Evolutionary conservation across 257 asterid species (phyloP), one percentile per base, ranked within the genome.

Genomic region (Capsicum pubescens): DNA sequence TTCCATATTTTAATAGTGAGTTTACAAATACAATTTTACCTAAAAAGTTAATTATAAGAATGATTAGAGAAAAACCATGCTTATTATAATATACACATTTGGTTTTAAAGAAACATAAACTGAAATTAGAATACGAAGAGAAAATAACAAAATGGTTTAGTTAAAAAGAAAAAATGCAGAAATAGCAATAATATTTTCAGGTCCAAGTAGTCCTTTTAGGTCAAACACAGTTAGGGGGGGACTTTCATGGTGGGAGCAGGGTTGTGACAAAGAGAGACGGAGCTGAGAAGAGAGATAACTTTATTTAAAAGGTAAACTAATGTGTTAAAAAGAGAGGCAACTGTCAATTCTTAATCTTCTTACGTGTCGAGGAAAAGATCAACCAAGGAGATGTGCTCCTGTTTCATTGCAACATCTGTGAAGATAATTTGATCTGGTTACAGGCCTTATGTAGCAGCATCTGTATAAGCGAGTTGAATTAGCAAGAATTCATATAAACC

Each of bases 81-180:
- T 26, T 26, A 26, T 26, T 26, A 54, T 46, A 32, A 46, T 32
- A 58, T 50, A 55, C 44, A 64, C 46, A 17, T 76, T 54, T 74
- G 60, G 21, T 14, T 2, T n/a, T 50, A 74, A 19, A 12, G 19
- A 74, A 48, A 74, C 60, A 48, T 19, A 74, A 48, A 74, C 19
- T 12, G 44, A 48, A 50, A 11, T 15, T 12, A 21, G 19, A 50
- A 19, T 48, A 74, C 48, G 58, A 71, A n/a, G 80, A 72, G 42
- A 50, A 74, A 61, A 50, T 74, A 50, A 74, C 81, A 74, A 74
- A 74, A 19, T 50, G 21, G 81, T 50, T 21, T 50, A 12, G 80
- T 74, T 74, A 26, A 50, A 36, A 52, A 21, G 61, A n/a, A 21
- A 76, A 76, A 76, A 21, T 76, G 46, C 21, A 12, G 46, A 52